Evolutionary conservation across 495 filamentous ascomycete species (phyloP).

Genomic region (Viridothelium virens): DNA sequence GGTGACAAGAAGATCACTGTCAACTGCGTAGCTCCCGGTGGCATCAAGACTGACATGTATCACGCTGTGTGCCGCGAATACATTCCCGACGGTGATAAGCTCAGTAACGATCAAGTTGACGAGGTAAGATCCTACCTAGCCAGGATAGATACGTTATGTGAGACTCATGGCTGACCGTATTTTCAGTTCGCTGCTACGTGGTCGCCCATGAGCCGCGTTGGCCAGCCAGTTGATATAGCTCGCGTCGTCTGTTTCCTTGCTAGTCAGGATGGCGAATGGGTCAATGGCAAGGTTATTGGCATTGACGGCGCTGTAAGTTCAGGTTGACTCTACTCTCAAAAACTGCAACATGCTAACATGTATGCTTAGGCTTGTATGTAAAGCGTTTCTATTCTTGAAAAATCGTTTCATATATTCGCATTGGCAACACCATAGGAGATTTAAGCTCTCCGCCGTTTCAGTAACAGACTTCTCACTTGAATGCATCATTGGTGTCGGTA

Average conservation of each 20-base stretch:
- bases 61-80: constrained; percentile 57
- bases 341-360: neutral
- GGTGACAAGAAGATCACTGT: constrained; percentile 52
- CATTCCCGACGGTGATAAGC: constrained; percentile 50
- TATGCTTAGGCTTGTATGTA: constrained; percentile 27
- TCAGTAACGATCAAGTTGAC: constrained; percentile 40
- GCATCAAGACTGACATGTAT: constrained; percentile 66
- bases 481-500: neutral
- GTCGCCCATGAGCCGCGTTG: constrained; percentile 54
- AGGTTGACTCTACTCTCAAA: neutral
- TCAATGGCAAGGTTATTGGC: constrained; percentile 52
- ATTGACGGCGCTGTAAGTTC: constrained; percentile 28
- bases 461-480: neutral
- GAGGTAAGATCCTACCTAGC: constrained; percentile 23
- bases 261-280: constrained; percentile 58
- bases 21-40: constrained; percentile 59
- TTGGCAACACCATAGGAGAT: neutral
- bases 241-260: constrained; percentile 58
- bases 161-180: neutral
- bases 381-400: constrained; percentile 10
- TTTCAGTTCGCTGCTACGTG: constrained; percentile 44
- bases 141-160: neutral
- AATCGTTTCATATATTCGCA: neutral
- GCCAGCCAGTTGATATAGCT: constrained; percentile 56
- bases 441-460: no score